These are phyloP conservation scores for Monosporozyma aquatica DNA, from an alignment of 805 yeast species.

Conservation along the genomic window DNA sequence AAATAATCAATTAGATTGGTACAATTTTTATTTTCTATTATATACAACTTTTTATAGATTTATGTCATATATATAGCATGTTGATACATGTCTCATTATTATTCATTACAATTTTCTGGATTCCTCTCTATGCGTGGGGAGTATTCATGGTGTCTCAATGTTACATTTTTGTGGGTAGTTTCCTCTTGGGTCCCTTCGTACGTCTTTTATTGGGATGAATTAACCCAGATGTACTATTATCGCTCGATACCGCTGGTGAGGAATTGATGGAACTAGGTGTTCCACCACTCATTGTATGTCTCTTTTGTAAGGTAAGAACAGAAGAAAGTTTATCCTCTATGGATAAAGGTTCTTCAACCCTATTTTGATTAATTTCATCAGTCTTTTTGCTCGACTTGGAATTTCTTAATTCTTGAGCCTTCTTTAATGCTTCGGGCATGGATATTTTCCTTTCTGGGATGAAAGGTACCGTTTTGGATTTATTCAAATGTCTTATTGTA, in stretches of 20 bases:
- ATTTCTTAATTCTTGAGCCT: constrained; percentile 12
- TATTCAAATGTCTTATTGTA: constrained; percentile 3
- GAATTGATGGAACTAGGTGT: background rate
- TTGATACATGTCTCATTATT: background rate
- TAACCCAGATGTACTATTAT: constrained; percentile 5
- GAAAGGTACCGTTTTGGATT: constrained; percentile 14
- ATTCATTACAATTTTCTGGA: too few species aligned
- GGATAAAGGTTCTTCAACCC: background rate
- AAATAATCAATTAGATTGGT: too few species aligned
- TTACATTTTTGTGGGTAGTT: constrained; percentile 24
- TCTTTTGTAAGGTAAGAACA: constrained; percentile 3
- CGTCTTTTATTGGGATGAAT: constrained; percentile 29
- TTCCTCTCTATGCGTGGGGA: too few species aligned
- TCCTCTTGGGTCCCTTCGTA: constrained; percentile 33
- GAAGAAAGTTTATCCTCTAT: constrained; percentile 11
- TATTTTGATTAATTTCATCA: too few species aligned
- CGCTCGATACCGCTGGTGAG: background rate
- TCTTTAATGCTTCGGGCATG: constrained; percentile 23
- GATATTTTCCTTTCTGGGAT: constrained; percentile 25
- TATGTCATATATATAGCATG: too few species aligned
- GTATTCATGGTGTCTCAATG: too few species aligned
- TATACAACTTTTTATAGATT: background rate
- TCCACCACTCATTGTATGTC: background rate
- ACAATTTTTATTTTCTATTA: background rate
- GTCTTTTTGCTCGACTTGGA: too few species aligned